phyloP scores from a whole-genome alignment of 2,329 filamentous ascomycete species.

The Coleophoma cylindrospora region DNA sequence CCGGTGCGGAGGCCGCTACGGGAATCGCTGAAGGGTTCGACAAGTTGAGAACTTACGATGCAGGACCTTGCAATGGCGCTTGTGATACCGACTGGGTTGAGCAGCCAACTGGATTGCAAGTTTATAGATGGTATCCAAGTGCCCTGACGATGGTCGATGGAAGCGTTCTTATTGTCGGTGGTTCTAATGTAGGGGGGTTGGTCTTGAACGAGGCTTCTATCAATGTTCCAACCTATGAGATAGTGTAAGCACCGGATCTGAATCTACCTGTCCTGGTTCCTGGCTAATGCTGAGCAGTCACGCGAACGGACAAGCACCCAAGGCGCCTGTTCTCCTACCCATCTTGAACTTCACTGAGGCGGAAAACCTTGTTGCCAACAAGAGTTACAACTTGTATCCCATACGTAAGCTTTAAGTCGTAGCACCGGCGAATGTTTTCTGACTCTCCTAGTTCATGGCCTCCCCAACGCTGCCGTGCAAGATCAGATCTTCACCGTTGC shows the following conservation, averaged over 20 bases:
- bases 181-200: neutral
- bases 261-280: too few relatives aligned
- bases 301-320: neutral
- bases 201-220: conserved; percentile 2
- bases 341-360: conserved; percentile 1
- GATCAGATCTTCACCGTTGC: neutral
- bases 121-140: neutral
- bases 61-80: conserved; percentile 3
- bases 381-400: conserved; percentile 1
- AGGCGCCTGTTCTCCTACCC: neutral
- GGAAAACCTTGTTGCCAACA: neutral
- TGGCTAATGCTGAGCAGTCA: neutral
- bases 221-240: conserved; percentile 1
- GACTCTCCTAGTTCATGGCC: neutral
- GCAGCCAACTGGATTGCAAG: neutral
- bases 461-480: neutral
- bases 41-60: conserved; percentile 1
- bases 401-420: neutral
- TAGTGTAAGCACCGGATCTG: neutral
- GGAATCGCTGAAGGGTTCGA: conserved; percentile 2
- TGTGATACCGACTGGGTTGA: conserved; percentile 2
- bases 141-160: neutral
- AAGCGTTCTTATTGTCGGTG: conserved; percentile 1
- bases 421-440: neutral
- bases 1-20: neutral